Percentiles rank a stretch among this genome's conserved stretches.
phyloP scores from a whole-genome alignment of 352 stramenopile genomes.

The Phytophthora pisi region DNA sequence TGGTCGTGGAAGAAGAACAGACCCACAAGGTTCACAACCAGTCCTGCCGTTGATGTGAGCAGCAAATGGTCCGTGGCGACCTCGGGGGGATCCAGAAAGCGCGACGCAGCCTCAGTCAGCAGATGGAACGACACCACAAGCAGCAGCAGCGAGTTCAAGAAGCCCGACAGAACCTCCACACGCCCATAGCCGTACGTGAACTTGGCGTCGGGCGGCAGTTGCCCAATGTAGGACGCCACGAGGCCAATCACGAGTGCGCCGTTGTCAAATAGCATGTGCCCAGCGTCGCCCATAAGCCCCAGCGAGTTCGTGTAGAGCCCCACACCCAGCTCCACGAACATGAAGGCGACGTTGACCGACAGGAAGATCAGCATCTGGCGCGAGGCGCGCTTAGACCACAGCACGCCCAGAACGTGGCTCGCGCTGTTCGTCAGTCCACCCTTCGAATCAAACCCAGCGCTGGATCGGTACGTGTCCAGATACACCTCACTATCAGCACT shows the following conservation, averaged over 20 bases:
- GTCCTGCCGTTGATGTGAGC: conserved; percentile 79
- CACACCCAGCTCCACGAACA: conserved; percentile 88
- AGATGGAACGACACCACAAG: conserved; percentile 85
- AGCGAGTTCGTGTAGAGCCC: conserved; percentile 88
- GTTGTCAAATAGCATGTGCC: conserved; percentile 92
- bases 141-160: conserved; percentile 87
- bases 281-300: conserved; percentile 85
- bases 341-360: conserved; percentile 82
- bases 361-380: conserved; percentile 86
- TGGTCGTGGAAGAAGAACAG: conserved; percentile 92
- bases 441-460: not conserved
- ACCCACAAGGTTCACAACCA: conserved; percentile 88
- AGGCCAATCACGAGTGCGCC: conserved; percentile 85
- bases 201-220: conserved; percentile 65
- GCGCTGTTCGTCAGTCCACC: not conserved
- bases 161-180: conserved; percentile 87
- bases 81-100: conserved; percentile 77
- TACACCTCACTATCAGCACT: conserved; percentile 24
- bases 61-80: conserved; percentile 87
- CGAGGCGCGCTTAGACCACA: conserved; percentile 67
- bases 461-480: conserved; percentile 54
- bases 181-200: conserved; percentile 90
- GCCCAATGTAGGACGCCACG: conserved; percentile 81
- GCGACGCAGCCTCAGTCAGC: conserved; percentile 77
- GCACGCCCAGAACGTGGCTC: conserved; percentile 41